Evolutionary conservation across 2,329 filamentous ascomycete genomes (phyloP), one percentile per base, ranked within the genome.

Genomic region (Hypoxylon sp.): DNA sequence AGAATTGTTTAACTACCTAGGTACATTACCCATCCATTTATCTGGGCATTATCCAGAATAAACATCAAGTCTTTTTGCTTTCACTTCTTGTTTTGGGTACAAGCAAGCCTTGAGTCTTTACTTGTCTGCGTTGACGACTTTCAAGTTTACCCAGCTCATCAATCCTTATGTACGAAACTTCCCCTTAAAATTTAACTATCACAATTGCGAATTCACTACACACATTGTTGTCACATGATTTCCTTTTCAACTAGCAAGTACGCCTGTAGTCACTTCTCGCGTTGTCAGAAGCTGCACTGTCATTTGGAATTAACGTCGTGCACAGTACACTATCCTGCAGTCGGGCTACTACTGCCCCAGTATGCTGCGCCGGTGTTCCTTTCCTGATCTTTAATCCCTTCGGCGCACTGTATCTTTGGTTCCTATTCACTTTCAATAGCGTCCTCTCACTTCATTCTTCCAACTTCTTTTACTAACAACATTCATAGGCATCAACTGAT

Each of bases 191-290:
- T n/a, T n/a, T 43, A 23, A 16, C 25, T 30, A 21, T 12, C 27
- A 23, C n/a, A 3, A 29, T n/a, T n/a, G n/a, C n/a, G n/a, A n/a
- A n/a, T n/a, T n/a, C n/a, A n/a, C n/a, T n/a, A n/a, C n/a, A n/a
- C n/a, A n/a, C n/a, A n/a, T n/a, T n/a, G n/a, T 23, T 16, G 8
- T 56, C 19, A 27, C 34, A 41, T 56, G 53, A 56, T 27, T 56
- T 14, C 27, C 43, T 27, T 25, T 16, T 34, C 19, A 16, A 46
- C 23, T 29, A 34, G 14, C 14, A 16, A n/a, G 8, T 19, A 5
- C 14, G n/a, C 25, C 21, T 6, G 19, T 19, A 21, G 25, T 29
- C 25, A 53, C 23, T 30, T 11, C 19, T 30, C 48, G 19, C 14
- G 16, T 43, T 23, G 8, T 30, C 9, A 12, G 25, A 11, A 32